These are phyloP conservation scores for Vinca major DNA, from an alignment of 305 asterid species.

Conservation along the genomic window DNA sequence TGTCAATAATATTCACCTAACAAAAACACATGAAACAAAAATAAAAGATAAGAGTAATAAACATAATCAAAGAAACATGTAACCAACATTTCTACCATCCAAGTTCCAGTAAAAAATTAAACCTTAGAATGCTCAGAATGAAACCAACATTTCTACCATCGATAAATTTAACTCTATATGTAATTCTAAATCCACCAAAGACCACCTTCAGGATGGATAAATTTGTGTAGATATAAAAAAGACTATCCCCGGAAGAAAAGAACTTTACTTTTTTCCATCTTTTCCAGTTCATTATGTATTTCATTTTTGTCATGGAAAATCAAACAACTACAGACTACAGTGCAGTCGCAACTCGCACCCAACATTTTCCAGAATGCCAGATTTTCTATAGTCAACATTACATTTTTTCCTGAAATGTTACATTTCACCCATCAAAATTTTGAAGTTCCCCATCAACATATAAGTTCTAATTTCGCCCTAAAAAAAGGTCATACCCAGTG, in stretches of 20 bases:
- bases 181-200: neutral
- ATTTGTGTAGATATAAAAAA: neutral
- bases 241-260: neutral
- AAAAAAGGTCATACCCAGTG: too few relatives aligned
- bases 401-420: too few relatives aligned
- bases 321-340: neutral
- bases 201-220: neutral
- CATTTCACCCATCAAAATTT: too few relatives aligned
- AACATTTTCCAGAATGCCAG: too few relatives aligned
- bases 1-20: constrained; percentile 92
- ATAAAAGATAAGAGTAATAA: neutral
- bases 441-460: too few relatives aligned
- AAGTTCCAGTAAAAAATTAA: neutral
- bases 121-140: neutral
- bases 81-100: neutral
- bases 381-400: too few relatives aligned
- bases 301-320: neutral
- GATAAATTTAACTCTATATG: too few relatives aligned
- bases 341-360: too few relatives aligned
- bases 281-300: neutral
- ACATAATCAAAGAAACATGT: neutral
- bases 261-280: neutral
- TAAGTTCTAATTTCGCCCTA: too few relatives aligned
- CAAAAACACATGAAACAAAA: constrained; percentile 16
- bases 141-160: neutral